Conservation (phyloP, 352 stramenopile species). For the Pythium apleroticum region DNA sequence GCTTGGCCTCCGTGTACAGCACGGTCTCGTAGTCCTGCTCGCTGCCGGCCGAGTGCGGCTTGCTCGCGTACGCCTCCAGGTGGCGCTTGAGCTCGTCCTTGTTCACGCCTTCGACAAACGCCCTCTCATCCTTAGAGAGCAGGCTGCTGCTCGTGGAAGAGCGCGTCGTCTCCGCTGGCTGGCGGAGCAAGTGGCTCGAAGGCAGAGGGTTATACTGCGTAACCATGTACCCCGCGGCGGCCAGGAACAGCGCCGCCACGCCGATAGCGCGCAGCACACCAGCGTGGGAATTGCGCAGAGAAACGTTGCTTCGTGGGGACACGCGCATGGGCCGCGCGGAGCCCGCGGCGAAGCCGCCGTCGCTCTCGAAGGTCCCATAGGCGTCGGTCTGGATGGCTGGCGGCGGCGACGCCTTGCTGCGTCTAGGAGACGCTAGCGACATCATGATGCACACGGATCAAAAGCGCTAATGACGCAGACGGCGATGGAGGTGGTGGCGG, state of each 20-base stretch:
- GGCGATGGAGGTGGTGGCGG: background rate
- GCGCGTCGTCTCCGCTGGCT: background rate
- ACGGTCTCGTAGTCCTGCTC: conserved; percentile 57
- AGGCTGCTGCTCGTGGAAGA: background rate
- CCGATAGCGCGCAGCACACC: conserved; percentile 18
- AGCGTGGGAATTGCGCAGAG: conserved; percentile 1
- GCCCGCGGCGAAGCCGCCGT: background rate
- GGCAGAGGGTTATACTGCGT: conserved; percentile 9
- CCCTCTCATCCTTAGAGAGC: conserved; percentile 19
- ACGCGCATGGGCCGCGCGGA: conserved; percentile 7
- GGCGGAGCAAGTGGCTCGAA: conserved; percentile 4
- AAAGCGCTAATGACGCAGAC: conserved; percentile 9
- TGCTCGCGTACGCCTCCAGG: conserved; percentile 45
- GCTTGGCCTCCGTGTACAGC: conserved; percentile 40
- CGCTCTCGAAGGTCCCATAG: conserved; percentile 48
- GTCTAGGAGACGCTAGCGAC: conserved; percentile 19
- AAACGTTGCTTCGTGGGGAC: conserved; percentile 20
- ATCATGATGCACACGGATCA: conserved; percentile 12
- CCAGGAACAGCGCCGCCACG: conserved; percentile 35
- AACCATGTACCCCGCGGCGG: conserved; percentile 31
- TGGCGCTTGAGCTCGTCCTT: conserved; percentile 32
- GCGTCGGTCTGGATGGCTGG: conserved; percentile 22
- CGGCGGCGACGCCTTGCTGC: conserved; percentile 5
- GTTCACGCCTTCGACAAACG: conserved; percentile 35
- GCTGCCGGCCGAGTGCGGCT: conserved; percentile 41